Conservation (phyloP, 768 basidiomycete species). For the Xerocomellus chrysenteron region DNA sequence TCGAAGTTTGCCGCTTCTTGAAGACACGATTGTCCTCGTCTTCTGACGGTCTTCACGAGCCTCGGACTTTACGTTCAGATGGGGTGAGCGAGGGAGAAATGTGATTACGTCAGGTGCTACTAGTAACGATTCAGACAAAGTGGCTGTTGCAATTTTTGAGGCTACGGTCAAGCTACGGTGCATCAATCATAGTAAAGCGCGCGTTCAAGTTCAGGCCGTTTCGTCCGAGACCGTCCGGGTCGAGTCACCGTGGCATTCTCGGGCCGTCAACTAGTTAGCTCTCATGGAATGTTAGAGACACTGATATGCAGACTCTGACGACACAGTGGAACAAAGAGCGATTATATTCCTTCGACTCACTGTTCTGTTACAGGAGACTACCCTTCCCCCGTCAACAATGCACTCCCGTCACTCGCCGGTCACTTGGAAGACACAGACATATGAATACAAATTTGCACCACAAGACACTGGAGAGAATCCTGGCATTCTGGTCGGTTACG, state of each 20-base stretch:
- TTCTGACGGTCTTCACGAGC: too few relatives aligned
- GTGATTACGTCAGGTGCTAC: too few relatives aligned
- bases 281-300: too few relatives aligned
- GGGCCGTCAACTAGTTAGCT: not conserved
- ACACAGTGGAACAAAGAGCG: too few relatives aligned
- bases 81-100: too few relatives aligned
- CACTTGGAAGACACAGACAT: not conserved
- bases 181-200: slow-evolving; percentile 7
- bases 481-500: not conserved
- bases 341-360: not conserved
- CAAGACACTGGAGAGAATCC: not conserved
- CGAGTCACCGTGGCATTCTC: not conserved
- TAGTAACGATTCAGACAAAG: too few relatives aligned
- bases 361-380: not conserved
- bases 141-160: not conserved
- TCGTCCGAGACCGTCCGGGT: not conserved
- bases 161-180: too few relatives aligned
- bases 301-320: too few relatives aligned
- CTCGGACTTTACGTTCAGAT: slow-evolving; percentile 35
- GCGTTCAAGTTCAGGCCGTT: not conserved
- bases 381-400: not conserved
- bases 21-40: slow-evolving; percentile 58
- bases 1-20: slow-evolving; percentile 76
- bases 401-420: not conserved
- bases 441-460: too few relatives aligned